Evolutionary conservation across 345 rosid genomes (phyloP), one percentile per base, ranked within the genome.

Genomic region (Euphorbia lathyris): DNA sequence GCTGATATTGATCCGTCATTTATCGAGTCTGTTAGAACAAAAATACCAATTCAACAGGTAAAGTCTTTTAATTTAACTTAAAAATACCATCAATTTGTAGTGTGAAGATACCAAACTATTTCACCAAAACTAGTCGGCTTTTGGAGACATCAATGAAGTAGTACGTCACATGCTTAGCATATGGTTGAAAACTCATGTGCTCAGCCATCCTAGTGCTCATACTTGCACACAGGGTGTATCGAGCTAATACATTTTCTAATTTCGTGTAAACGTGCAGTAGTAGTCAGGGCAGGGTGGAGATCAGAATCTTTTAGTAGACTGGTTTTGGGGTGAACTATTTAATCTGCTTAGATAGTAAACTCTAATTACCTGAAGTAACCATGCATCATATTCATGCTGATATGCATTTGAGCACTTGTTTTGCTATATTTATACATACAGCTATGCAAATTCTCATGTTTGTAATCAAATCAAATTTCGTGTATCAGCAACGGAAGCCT

Each of bases 1-100:
- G 96, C 95, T 65, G 95, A 91, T 83, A 85, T 94, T 23, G 95
- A 94, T 78, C 82, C 91, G 52, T 82, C 90, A 23, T 78, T 88
- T 63, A 80, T 94, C n/a, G 93, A 88, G 34, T 91, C 96, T 5
- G 96, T 90, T 74, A 83, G 97, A 78, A 68, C 79, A 67, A 94
- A 86, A 74, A 84, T 94, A 88, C 98, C 97, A 70, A 84, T 91
- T 34, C 88, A 79, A 13, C 79, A 94, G 91, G 98, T 87, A 82
- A 80, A 58, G 69, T 47, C 23, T 23, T 11, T 30, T 59, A 1
- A 27, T 36, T 53, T 30, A 42, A 23, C 12, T 12, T 29, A 16
- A 42, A 19, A 43, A 50, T 5, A n/a, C n/a, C n/a, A n/a, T n/a
- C n/a, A n/a, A n/a, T n/a, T n/a, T n/a, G n/a, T n/a, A n/a, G n/a